These are phyloP conservation scores for Chlorella sp. DNA, from an alignment of 139 green algal species.

Conservation along the genomic window DNA sequence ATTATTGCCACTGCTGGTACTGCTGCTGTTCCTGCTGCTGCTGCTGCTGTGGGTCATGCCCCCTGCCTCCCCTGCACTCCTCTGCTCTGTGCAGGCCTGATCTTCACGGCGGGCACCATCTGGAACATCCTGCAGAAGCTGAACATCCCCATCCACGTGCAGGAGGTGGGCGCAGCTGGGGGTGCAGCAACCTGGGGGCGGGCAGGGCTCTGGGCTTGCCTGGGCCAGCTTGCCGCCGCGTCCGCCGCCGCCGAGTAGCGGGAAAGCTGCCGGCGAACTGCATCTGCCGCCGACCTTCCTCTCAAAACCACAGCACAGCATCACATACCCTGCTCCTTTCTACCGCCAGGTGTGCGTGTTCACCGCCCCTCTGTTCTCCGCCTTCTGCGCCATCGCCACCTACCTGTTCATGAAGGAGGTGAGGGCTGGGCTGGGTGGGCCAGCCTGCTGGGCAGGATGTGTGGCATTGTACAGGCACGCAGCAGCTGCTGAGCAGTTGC, in stretches of 20 bases:
- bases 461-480: no score
- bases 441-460: no score
- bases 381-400: constrained; percentile 82
- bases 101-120: constrained; percentile 90
- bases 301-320: not conserved
- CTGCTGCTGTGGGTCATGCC: no score
- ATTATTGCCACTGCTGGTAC: no score
- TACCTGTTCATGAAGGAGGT: constrained; percentile 90
- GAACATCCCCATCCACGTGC: constrained; percentile 93
- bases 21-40: no score
- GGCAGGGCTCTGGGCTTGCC: no score
- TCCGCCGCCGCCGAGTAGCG: no score
- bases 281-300: not conserved
- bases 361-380: constrained; percentile 94
- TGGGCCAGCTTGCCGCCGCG: no score
- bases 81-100: constrained; percentile 78
- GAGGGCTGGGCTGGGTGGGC: no score
- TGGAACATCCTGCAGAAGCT: constrained; percentile 89
- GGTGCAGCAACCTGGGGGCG: no score
- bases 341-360: constrained; percentile 92
- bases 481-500: no score
- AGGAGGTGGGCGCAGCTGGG: constrained; percentile 96
- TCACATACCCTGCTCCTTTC: not conserved
- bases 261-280: not conserved
- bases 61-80: not conserved